These are phyloP conservation scores for Raffaelea deltoideospora DNA, from an alignment of 2,329 filamentous ascomycete species.

Conservation along the genomic window DNA sequence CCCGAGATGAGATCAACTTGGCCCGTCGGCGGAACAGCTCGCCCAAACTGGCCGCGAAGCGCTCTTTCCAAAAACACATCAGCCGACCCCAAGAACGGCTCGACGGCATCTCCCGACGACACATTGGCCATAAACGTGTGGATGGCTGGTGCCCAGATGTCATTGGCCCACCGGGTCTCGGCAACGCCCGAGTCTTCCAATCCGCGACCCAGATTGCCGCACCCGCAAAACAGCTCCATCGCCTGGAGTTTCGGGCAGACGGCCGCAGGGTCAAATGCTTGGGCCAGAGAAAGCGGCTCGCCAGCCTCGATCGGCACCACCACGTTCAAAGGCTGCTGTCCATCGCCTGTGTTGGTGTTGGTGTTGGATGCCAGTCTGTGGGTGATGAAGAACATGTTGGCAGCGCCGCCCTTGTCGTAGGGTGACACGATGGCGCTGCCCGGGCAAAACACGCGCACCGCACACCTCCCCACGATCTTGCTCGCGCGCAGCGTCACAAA, in stretches of 20 bases:
- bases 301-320: not conserved
- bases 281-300: slow-evolving; percentile 20
- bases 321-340: not conserved
- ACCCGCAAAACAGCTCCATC: slow-evolving; percentile 63
- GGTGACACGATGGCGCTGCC: slow-evolving; percentile 37
- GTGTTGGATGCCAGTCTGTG: slow-evolving; percentile 7
- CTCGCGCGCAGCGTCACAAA: slow-evolving; percentile 19
- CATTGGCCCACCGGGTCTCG: slow-evolving; percentile 51
- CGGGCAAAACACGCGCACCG: slow-evolving; percentile 38
- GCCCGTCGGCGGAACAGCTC: slow-evolving; percentile 39
- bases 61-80: slow-evolving; percentile 48
- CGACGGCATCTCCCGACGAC: slow-evolving; percentile 19
- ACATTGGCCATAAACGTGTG: slow-evolving; percentile 62
- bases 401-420: slow-evolving; percentile 50
- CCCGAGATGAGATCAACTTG: slow-evolving; percentile 55
- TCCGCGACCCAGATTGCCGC: slow-evolving; percentile 62
- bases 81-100: slow-evolving; percentile 55
- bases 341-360: too few relatives aligned
- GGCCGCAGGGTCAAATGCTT: slow-evolving; percentile 37
- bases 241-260: slow-evolving; percentile 32
- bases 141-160: slow-evolving; percentile 47
- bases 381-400: slow-evolving; percentile 51
- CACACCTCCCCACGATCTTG: slow-evolving; percentile 39
- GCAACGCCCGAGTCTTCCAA: slow-evolving; percentile 57
- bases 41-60: slow-evolving; percentile 31